Base-by-base conservation (phyloP, 805 yeast species). In the Kodamaea kakaduensis region DNA sequence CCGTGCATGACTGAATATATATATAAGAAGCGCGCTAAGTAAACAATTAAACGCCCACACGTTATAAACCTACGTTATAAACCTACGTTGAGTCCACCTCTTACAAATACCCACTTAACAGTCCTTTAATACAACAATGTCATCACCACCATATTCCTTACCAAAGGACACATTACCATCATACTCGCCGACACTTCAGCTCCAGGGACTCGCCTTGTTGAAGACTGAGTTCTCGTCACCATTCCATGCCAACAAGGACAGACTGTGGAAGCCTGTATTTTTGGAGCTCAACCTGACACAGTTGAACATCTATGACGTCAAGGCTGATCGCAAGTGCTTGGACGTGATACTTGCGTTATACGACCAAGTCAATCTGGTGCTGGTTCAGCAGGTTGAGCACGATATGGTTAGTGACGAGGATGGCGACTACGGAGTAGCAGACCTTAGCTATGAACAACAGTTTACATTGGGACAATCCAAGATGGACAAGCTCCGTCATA, bases 281-380 rank as follows among this genome's bases (percentile, higher is more conserved):
- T 47, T 63, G 16, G 69, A 65, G 42, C 43, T 67, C 22, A 64
- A 64, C 43, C 57, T 66, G 25, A 67, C 67, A 13, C 70, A 66
- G 40, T 50, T 67, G 20, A 54, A 54, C 20, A 33, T 67, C 5
- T 57, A 61, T 40, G 50, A 48, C 24, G 41, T 67, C 13, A 41
- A 44, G 8, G 47, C 52, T 7, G 52, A 52, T 7, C 51, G 46
- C 17, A 38, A 43, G 20, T 41, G 55, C 9, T 29, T 35, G 5
- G 43, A 50, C n/a, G 34, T 56, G 6, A 44, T 67, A n/a, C 37
- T 56, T 29, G 51, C 57, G 18, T 48, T 66, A n/a, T 67, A 50
- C 50, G 24, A 34, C 24, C 51, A 53, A 31, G 50, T 47, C 13
- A 64, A 64, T 41, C 42, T 51, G 23, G 43, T 48, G 17, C 54